phyloP scores from a whole-genome alignment of 805 yeast genomes.

The Myxozyma vanderwaltii region DNA sequence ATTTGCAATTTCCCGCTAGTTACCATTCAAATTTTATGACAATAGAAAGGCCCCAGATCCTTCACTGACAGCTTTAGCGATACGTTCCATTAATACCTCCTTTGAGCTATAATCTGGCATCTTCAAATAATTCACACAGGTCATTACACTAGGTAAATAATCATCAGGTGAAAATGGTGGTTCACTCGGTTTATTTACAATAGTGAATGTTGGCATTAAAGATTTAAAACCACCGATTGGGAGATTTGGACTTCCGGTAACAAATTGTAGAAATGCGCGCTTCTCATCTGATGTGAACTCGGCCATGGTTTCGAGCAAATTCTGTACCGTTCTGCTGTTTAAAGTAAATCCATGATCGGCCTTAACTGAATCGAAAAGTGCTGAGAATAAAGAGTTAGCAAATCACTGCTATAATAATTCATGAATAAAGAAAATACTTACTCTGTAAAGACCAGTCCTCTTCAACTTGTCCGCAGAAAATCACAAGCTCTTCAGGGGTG shows the following conservation, averaged over 20 bases:
- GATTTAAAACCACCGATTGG: slow-evolving; percentile 94
- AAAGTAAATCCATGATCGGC: slow-evolving; percentile 90
- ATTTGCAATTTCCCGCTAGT: neutral
- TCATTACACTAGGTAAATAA: slow-evolving; percentile 95
- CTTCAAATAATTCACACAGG: slow-evolving; percentile 93
- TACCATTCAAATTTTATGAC: slow-evolving; percentile 8
- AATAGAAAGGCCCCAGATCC: slow-evolving; percentile 62
- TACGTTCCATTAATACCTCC: slow-evolving; percentile 58
- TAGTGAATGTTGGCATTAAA: slow-evolving; percentile 78
- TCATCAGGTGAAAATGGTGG: slow-evolving; percentile 68
- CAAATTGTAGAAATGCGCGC: slow-evolving; percentile 76
- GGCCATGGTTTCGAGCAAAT: slow-evolving; percentile 63
- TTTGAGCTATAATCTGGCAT: slow-evolving; percentile 76
- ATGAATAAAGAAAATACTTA: slow-evolving; percentile 6
- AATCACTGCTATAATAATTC: slow-evolving; percentile 35
- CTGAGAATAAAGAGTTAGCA: slow-evolving; percentile 38
- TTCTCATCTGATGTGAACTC: slow-evolving; percentile 58
- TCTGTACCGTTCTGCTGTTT: slow-evolving; percentile 64
- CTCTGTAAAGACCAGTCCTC: slow-evolving; percentile 73
- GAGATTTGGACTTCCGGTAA: slow-evolving; percentile 89
- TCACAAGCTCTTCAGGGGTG: slow-evolving; percentile 70
- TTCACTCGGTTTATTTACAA: slow-evolving; percentile 79
- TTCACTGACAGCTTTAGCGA: slow-evolving; percentile 74
- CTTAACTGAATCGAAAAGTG: slow-evolving; percentile 60
- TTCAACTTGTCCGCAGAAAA: slow-evolving; percentile 70